phyloP scores from a whole-genome alignment of 2,329 filamentous ascomycete species.

The Blastomyces percursus region DNA sequence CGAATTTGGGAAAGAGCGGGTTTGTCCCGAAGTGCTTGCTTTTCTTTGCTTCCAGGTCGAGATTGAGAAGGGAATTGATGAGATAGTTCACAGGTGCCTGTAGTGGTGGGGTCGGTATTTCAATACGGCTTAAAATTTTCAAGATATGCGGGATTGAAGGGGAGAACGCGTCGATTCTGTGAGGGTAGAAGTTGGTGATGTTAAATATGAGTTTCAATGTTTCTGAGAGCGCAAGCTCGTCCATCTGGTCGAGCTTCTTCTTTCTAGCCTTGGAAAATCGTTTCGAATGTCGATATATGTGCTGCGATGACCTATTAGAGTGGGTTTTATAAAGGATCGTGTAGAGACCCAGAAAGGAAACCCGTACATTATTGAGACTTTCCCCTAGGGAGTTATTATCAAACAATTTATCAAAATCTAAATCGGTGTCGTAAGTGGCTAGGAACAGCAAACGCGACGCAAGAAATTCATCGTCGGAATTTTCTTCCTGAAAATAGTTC shows the following conservation, averaged over 20 bases:
- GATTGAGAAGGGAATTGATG: slow-evolving; percentile 70
- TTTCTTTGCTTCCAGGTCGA: slow-evolving; percentile 54
- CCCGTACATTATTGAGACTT: slow-evolving; percentile 47
- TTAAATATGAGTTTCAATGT: slow-evolving; percentile 86
- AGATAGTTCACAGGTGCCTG: slow-evolving; percentile 60
- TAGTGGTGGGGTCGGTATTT: slow-evolving; percentile 54
- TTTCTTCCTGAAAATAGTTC: slow-evolving; percentile 44
- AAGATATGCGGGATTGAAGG: slow-evolving; percentile 59
- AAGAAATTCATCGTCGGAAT: slow-evolving; percentile 76
- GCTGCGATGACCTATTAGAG: slow-evolving; percentile 27
- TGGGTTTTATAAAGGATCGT: background rate
- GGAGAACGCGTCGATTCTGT: slow-evolving; percentile 52
- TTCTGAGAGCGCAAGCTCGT: slow-evolving; percentile 70
- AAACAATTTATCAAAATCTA: slow-evolving; percentile 56
- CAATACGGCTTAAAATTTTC: slow-evolving; percentile 53
- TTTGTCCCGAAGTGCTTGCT: slow-evolving; percentile 33
- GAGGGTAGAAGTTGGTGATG: slow-evolving; percentile 61
- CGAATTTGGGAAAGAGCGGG: slow-evolving; percentile 55
- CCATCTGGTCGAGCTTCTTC: slow-evolving; percentile 39
- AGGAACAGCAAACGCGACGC: slow-evolving; percentile 68
- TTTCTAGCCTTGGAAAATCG: slow-evolving; percentile 37
- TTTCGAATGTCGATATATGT: slow-evolving; percentile 59
- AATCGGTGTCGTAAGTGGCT: slow-evolving; percentile 63
- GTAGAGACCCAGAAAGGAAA: background rate
- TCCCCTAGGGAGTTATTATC: slow-evolving; percentile 56